Percentiles rank a stretch among this genome's conserved stretches.
Conservation (phyloP, 805 yeast species). For the Starmerella potacharoeniae region DNA sequence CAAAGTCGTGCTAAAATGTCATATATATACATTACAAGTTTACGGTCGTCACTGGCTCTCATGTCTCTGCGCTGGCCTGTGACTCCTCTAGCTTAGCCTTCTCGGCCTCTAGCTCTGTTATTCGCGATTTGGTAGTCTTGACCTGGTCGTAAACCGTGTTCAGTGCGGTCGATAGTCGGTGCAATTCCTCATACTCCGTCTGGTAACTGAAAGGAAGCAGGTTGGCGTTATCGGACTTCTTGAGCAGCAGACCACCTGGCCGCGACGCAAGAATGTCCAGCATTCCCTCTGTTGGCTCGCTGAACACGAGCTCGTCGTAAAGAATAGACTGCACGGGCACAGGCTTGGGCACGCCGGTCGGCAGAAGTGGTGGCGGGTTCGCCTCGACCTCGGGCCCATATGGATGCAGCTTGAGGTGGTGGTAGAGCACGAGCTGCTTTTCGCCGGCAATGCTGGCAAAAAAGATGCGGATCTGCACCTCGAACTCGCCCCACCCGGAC, state of each 20-base stretch:
- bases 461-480: conserved; percentile 73
- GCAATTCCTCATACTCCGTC: conserved; percentile 55
- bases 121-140: conserved; percentile 32
- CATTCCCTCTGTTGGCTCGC: conserved; percentile 86
- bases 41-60: no score
- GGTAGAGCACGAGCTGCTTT: conserved; percentile 74
- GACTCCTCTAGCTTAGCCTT: conserved; percentile 15
- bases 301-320: conserved; percentile 87
- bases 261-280: conserved; percentile 58
- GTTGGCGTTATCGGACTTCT: conserved; percentile 27
- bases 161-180: conserved; percentile 40
- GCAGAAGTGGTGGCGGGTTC: conserved; percentile 16
- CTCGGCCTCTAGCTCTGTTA: conserved; percentile 28
- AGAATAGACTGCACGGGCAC: conserved; percentile 46
- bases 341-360: conserved; percentile 24
- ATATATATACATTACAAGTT: no score
- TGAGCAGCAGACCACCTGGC: conserved; percentile 30
- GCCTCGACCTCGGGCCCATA: conserved; percentile 36
- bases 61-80: neutral
- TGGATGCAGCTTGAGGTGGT: conserved; percentile 85
- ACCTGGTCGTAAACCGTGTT: conserved; percentile 37
- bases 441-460: conserved; percentile 82
- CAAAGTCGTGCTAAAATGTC: no score
- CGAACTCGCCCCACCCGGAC: conserved; percentile 99
- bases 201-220: conserved; percentile 34